These are phyloP conservation scores for Fagopyrum esculentum DNA, from an alignment of 148 eudicot species.

Conservation along the genomic window DNA sequence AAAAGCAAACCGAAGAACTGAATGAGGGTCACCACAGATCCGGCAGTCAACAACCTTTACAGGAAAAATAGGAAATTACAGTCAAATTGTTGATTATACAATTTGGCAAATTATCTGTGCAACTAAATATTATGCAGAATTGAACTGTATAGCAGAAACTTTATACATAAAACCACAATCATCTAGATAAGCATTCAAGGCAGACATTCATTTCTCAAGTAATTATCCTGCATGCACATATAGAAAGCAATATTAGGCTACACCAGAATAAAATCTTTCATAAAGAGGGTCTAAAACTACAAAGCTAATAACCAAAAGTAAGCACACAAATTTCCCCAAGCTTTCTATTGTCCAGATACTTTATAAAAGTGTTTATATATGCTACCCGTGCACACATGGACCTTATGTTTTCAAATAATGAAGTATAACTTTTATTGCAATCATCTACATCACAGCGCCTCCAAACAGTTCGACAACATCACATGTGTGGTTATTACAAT, in stretches of 20 bases:
- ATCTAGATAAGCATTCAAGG: background rate
- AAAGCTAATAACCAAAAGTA: no score
- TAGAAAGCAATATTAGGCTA: background rate
- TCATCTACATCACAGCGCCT: background rate
- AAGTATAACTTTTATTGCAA: background rate
- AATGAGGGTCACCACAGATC: constrained; percentile 95
- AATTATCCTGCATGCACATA: background rate
- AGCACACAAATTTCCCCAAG: background rate
- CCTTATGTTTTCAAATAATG: background rate
- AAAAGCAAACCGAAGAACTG: constrained; percentile 96
- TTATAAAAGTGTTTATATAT: no score
- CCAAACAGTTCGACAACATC: no score
- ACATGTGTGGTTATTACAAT: no score
- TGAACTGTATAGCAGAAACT: background rate
- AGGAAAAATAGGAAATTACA: background rate
- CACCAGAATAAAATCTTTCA: background rate
- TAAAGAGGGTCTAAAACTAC: no score
- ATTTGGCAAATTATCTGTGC: background rate
- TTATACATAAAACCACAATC: background rate
- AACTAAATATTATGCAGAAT: background rate
- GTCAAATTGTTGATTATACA: background rate
- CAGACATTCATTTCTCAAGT: background rate
- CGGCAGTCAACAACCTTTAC: constrained; percentile 96
- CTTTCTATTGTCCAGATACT: background rate
- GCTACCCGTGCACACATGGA: background rate